Evolutionary conservation across 495 filamentous ascomycete genomes (phyloP).

Genomic region (Immersiella caudata): DNA sequence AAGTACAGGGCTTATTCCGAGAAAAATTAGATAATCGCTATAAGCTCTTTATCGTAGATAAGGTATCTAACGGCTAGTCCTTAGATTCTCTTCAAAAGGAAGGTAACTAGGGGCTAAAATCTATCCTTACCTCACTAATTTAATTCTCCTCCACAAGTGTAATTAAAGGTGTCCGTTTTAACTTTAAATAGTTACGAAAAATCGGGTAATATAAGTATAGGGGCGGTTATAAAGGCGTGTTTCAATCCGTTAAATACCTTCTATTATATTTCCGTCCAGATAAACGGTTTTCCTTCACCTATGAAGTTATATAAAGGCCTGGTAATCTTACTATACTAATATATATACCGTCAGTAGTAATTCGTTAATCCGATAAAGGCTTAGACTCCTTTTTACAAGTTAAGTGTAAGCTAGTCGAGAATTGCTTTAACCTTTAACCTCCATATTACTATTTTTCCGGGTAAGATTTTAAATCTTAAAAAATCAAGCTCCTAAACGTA

Average conservation of each 20-base stretch:
- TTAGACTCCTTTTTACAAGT: no score
- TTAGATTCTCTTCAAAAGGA: constrained; percentile 5
- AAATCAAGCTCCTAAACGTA: no score
- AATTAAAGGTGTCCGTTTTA: not conserved
- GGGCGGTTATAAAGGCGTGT: not conserved
- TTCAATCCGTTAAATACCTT: not conserved
- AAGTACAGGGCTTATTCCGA: constrained; percentile 4
- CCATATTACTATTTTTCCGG: no score
- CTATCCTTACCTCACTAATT: not conserved
- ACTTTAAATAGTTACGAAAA: not conserved
- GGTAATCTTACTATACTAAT: no score
- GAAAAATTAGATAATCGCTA: constrained; percentile 13
- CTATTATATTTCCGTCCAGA: not conserved
- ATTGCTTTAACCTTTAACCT: no score
- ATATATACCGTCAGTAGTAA: no score
- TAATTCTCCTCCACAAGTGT: not conserved
- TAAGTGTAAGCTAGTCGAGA: no score
- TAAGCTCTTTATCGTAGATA: not conserved
- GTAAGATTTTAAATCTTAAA: no score
- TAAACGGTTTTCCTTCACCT: no score
- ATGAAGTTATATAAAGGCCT: no score
- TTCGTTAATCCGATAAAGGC: no score
- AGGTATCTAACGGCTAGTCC: not conserved
- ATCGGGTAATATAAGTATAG: not conserved
- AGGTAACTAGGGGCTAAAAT: not conserved